Conservation (phyloP, 2,329 filamentous ascomycete species). For the Diaporthe sp. region DNA sequence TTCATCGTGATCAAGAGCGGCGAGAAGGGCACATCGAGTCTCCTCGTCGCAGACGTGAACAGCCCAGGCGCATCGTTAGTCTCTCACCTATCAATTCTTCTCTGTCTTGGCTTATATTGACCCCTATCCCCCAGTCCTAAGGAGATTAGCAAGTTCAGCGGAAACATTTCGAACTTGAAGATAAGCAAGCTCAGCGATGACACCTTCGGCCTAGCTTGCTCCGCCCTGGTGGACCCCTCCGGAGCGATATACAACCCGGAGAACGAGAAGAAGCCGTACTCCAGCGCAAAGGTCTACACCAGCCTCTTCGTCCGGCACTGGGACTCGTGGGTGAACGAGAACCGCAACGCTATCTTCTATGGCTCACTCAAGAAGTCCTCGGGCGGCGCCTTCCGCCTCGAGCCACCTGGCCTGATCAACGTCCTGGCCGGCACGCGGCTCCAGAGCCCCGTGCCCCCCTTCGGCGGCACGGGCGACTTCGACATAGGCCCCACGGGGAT, state of each 20-base stretch:
- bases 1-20: conserved; percentile 67
- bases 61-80: conserved; percentile 57
- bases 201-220: conserved; percentile 69
- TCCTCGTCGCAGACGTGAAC: conserved; percentile 58
- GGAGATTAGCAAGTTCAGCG: conserved; percentile 64
- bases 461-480: conserved; percentile 85
- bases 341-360: conserved; percentile 81
- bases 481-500: conserved; percentile 78
- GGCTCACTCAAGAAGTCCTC: conserved; percentile 68
- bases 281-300: conserved; percentile 79
- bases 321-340: conserved; percentile 81
- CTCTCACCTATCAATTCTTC: neutral
- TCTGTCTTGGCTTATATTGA: neutral
- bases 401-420: conserved; percentile 68
- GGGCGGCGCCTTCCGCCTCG: conserved; percentile 56
- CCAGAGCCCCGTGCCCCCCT: conserved; percentile 80
- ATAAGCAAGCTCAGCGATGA: conserved; percentile 63
- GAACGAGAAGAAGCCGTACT: conserved; percentile 70
- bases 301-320: conserved; percentile 86
- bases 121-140: conserved; percentile 52
- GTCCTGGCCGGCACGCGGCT: conserved; percentile 72
- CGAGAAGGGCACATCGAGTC: conserved; percentile 62
- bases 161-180: conserved; percentile 72
- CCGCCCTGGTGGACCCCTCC: conserved; percentile 75
- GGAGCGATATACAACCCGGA: conserved; percentile 79